Evolutionary conservation across 805 yeast species (phyloP).

Genomic region (Vanderwaltozyma polyspora): DNA sequence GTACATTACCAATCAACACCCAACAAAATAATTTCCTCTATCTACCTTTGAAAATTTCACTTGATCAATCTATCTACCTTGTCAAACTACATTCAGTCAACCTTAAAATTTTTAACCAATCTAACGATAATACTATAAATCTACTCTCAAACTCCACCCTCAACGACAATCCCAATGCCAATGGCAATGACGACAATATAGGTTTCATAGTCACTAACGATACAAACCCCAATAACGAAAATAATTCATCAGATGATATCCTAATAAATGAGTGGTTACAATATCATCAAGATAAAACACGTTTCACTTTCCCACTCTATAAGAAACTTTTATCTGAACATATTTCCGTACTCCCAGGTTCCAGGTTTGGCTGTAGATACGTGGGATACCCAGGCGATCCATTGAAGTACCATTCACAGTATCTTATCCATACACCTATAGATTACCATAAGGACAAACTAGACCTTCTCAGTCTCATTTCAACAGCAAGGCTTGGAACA

Average conservation of each 20-base stretch:
- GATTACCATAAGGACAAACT: slow-evolving; percentile 33
- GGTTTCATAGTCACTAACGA: too few relatives aligned
- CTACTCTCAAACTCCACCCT: too few relatives aligned
- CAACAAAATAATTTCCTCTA: slow-evolving; percentile 88
- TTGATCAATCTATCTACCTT: slow-evolving; percentile 67
- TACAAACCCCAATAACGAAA: too few relatives aligned
- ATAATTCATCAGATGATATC: too few relatives aligned
- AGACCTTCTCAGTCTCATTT: slow-evolving; percentile 48
- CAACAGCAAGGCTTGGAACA: slow-evolving; percentile 87
- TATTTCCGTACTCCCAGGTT: slow-evolving; percentile 51
- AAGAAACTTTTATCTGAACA: neutral
- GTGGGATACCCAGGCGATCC: slow-evolving; percentile 96
- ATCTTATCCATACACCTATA: slow-evolving; percentile 45
- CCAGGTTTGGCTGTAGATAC: slow-evolving; percentile 82
- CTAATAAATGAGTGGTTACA: too few relatives aligned
- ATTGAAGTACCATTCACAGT: slow-evolving; percentile 77
- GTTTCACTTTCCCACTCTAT: slow-evolving; percentile 1
- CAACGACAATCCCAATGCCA: too few relatives aligned
- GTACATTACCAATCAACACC: slow-evolving; percentile 81
- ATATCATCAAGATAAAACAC: too few relatives aligned
- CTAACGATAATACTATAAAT: too few relatives aligned
- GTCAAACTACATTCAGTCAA: too few relatives aligned
- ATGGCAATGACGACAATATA: too few relatives aligned
- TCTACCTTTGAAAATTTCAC: slow-evolving; percentile 60
- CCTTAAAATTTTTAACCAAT: too few relatives aligned